A percentile compares a stretch with the other conserved stretches of the same genome.
Conservation (phyloP, 768 basidiomycete genomes). For the Gyrodon lividus region DNA sequence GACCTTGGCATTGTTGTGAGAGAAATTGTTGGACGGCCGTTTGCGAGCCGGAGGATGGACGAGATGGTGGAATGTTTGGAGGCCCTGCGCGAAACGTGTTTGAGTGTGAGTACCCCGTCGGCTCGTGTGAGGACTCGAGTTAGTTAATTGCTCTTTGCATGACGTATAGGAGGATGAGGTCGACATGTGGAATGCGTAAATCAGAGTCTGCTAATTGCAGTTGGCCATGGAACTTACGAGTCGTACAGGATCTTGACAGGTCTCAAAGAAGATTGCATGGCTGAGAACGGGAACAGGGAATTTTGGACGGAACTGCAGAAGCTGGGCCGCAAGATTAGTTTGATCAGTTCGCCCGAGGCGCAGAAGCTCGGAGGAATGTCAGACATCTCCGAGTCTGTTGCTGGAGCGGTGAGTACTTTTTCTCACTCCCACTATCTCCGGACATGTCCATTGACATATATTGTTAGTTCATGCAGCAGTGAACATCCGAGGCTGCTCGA, state of each 20-base stretch:
- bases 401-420: constrained; percentile 46
- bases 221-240: not conserved
- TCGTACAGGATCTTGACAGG: constrained; percentile 55
- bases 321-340: constrained; percentile 51
- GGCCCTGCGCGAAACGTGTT: constrained; percentile 61
- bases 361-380: constrained; percentile 56
- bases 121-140: not conserved
- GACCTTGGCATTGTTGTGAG: constrained; percentile 71
- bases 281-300: constrained; percentile 55
- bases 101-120: constrained; percentile 47
- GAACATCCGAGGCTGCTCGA: not conserved
- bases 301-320: constrained; percentile 66
- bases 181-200: constrained; percentile 76
- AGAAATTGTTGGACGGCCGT: constrained; percentile 70
- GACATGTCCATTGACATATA: not conserved
- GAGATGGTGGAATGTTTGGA: constrained; percentile 77
- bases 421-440: not conserved
- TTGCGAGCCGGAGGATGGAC: constrained; percentile 60
- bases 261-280: constrained; percentile 54
- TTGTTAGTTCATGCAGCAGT: constrained; percentile 25
- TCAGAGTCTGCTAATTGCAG: constrained; percentile 6
- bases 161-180: constrained; percentile 73
- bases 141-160: not conserved
- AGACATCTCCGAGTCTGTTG: constrained; percentile 50
- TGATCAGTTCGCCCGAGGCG: constrained; percentile 66